Percentiles rank a stretch among this genome's conserved stretches.
Conservation (phyloP, 2,329 filamentous ascomycete genomes). For the Curvularia eragrostidis region DNA sequence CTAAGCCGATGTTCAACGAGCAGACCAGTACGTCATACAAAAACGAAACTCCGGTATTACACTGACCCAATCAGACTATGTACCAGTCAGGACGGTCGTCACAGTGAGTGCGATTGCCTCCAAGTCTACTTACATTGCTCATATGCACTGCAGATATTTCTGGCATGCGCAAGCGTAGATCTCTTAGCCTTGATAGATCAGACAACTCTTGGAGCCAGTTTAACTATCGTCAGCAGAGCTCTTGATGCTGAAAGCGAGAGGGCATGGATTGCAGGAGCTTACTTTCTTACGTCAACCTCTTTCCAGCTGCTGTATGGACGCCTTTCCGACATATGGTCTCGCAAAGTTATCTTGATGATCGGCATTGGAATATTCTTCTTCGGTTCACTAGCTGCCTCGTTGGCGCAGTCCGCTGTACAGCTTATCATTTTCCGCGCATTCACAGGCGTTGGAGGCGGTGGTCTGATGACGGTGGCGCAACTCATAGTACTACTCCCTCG, state of each 20-base stretch:
- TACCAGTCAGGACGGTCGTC: constrained; percentile 29
- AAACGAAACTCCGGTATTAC: neutral
- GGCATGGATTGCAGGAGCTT: constrained; percentile 62
- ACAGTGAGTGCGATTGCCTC: constrained; percentile 13
- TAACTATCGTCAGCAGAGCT: constrained; percentile 35
- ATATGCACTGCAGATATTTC: constrained; percentile 23
- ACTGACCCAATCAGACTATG: constrained; percentile 19
- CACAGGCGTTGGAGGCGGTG: constrained; percentile 69
- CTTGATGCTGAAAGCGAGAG: constrained; percentile 56
- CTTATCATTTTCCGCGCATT: constrained; percentile 66
- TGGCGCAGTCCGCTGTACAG: constrained; percentile 58
- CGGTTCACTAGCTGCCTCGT: constrained; percentile 64
- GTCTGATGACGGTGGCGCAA: constrained; percentile 57
- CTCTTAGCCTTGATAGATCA: constrained; percentile 32
- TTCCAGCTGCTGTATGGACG: constrained; percentile 71
- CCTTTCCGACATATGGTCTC: constrained; percentile 66
- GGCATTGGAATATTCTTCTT: constrained; percentile 55
- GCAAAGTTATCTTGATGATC: constrained; percentile 55
- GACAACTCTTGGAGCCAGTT: constrained; percentile 31
- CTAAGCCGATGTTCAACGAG: constrained; percentile 25
- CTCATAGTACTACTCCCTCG: constrained; percentile 38
- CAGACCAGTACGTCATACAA: constrained; percentile 22
- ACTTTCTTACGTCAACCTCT: constrained; percentile 65
- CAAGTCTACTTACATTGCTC: neutral
- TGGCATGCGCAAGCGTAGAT: constrained; percentile 34